Evolutionary conservation across 1,284 basidiomycete species (phyloP), one percentile per base, ranked within the genome.

Genomic region (Cryptococcus sp.): DNA sequence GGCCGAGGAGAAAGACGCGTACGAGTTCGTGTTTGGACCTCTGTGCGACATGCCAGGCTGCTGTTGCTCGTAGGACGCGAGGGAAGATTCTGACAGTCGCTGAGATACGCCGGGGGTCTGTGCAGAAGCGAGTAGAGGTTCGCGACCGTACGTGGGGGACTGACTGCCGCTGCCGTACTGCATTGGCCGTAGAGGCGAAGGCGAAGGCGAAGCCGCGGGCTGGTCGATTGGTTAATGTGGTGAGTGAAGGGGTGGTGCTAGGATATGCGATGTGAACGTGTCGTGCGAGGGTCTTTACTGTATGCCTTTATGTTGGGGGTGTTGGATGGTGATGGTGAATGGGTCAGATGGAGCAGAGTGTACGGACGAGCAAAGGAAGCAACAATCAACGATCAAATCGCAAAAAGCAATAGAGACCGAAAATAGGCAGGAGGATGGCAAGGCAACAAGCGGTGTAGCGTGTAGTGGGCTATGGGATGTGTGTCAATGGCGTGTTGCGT

Each of bases 41-140:
- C 55, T 38, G 45, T 63, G 58, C 15, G 58, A 62, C 63, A 63
- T 66, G 50, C 50, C 53, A 38, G 60, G 55, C 10, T 56, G 43
- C 11, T 43, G 42, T 49, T 62, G 57, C 19, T 71, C 68, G 61
- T 65, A 69, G 25, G 70, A 72, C 16, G 64, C 60, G 39, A 70
- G 55, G 3, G 70, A 71, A 6, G 67, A 58, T 48, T 72, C 68
- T 17, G 74, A 72, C n/a, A 65, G 64, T 47, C 70, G 64, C 40
- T 68, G 62, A 27, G 70, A 68, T 61, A 67, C 66, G 48, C 72
- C 68, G 27, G 66, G 69, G 22, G 50, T 58, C 27, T 70, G 68
- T 20, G 70, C 71, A 52, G 66, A 64, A 20, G 65, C 49, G 35
- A 76, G 67, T 17, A 74, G 61, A 19, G 72, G 72, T 60, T 68